Percentiles rank a stretch among this genome's conserved stretches.
Evolutionary conservation across 1,284 basidiomycete genomes (phyloP).

Genomic region (Rhodotorula sp.): DNA sequence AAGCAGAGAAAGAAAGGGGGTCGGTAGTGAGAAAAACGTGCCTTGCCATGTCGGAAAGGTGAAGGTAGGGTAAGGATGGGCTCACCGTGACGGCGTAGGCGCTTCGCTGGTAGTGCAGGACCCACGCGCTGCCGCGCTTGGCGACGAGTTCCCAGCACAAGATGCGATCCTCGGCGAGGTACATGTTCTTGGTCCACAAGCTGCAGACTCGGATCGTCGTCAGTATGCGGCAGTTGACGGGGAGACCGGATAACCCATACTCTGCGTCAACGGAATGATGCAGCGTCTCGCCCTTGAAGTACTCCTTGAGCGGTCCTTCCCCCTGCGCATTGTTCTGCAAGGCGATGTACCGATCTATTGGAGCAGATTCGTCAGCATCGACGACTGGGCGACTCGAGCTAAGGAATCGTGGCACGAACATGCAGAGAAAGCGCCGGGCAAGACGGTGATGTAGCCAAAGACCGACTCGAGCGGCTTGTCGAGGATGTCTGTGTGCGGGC

Average conservation of each 20-base stretch:
- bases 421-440: conserved; percentile 54
- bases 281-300: conserved; percentile 91
- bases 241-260: too few species aligned
- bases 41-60: background rate
- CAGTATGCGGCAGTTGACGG: background rate
- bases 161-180: conserved; percentile 69
- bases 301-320: conserved; percentile 56
- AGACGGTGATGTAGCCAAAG: conserved; percentile 78
- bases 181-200: conserved; percentile 79
- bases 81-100: conserved; percentile 82
- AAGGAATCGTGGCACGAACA: conserved; percentile 60
- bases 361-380: conserved; percentile 1
- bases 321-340: conserved; percentile 79
- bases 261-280: conserved; percentile 34
- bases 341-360: conserved; percentile 64
- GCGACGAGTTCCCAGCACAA: conserved; percentile 92
- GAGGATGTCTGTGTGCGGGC: conserved; percentile 41
- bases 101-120: conserved; percentile 88
- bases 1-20: background rate
- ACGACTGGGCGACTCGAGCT: background rate
- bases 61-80: too few species aligned
- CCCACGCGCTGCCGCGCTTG: conserved; percentile 81
- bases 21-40: background rate
- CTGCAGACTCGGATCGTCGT: background rate
- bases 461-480: conserved; percentile 79